Conservation (phyloP, 352 stramenopile species). For the Pythium biforme region DNA sequence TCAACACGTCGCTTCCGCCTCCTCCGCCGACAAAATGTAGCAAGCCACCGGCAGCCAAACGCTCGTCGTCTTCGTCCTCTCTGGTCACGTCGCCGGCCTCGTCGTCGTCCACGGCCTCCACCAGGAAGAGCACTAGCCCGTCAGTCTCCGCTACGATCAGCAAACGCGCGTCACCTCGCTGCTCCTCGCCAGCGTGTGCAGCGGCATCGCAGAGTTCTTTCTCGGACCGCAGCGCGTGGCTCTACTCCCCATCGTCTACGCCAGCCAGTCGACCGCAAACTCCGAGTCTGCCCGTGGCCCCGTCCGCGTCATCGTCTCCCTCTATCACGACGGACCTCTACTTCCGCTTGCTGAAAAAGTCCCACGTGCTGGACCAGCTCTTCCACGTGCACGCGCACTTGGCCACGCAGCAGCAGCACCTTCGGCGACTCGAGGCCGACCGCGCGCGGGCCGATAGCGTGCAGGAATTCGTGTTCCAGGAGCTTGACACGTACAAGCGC, state of each 20-base stretch:
- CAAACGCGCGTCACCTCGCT: slow-evolving; percentile 16
- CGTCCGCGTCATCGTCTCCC: too few species aligned
- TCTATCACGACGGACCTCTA: slow-evolving; percentile 55
- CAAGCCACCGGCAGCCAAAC: not conserved
- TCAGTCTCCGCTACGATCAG: not conserved
- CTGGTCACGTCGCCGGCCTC: slow-evolving; percentile 5
- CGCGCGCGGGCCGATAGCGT: slow-evolving; percentile 49
- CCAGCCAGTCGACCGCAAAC: too few species aligned
- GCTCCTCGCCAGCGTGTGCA: slow-evolving; percentile 5
- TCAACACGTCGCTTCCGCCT: slow-evolving; percentile 14
- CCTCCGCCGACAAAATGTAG: not conserved
- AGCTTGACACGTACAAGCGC: slow-evolving; percentile 51
- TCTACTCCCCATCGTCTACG: not conserved
- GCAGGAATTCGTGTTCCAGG: slow-evolving; percentile 46
- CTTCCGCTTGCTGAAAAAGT: slow-evolving; percentile 69
- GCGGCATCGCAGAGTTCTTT: not conserved
- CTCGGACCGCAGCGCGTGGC: slow-evolving; percentile 12
- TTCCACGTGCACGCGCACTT: slow-evolving; percentile 41
- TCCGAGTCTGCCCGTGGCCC: too few species aligned
- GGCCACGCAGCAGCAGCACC: slow-evolving; percentile 39
- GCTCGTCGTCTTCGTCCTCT: slow-evolving; percentile 4
- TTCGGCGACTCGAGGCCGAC: slow-evolving; percentile 45
- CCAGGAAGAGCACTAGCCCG: not conserved
- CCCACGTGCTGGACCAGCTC: slow-evolving; percentile 57
- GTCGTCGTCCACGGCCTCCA: not conserved